Percentiles rank a stretch among this genome's conserved stretches.
These are phyloP conservation scores for Salix brachista DNA, from an alignment of 345 rosid genomes.

Conservation along the genomic window DNA sequence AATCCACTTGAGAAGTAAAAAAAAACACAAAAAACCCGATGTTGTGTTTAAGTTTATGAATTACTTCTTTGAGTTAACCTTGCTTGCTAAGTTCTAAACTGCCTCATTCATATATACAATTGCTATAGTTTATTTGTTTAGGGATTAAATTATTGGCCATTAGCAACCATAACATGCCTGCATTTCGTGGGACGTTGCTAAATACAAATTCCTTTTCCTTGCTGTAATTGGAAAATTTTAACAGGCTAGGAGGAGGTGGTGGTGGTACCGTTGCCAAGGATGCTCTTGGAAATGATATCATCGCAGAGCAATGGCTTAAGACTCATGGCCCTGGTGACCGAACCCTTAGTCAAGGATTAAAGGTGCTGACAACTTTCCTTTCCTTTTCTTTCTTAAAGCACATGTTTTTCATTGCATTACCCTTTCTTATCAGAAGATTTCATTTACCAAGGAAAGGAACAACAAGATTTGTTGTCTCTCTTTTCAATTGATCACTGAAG, in stretches of 20 bases:
- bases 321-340: constrained; percentile 82
- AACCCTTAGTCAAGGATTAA: constrained; percentile 81
- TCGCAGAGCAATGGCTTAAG: constrained; percentile 74
- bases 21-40: neutral
- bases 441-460: neutral
- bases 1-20: neutral
- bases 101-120: neutral
- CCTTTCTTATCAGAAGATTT: neutral
- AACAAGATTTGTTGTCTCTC: neutral
- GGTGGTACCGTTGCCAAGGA: constrained; percentile 87
- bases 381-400: neutral
- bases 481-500: neutral
- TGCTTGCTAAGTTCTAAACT: neutral
- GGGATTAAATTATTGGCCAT: neutral
- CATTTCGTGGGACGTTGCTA: neutral
- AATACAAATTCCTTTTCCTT: neutral
- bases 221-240: neutral
- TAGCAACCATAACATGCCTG: neutral
- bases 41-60: neutral
- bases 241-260: constrained; percentile 50
- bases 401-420: neutral
- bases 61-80: neutral
- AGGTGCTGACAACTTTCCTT: constrained; percentile 35
- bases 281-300: constrained; percentile 76
- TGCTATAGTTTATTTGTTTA: neutral